Percentiles rank a stretch among this genome's conserved stretches.
Evolutionary conservation across 768 basidiomycete species (phyloP).

Genomic region (Lactarius sp.): DNA sequence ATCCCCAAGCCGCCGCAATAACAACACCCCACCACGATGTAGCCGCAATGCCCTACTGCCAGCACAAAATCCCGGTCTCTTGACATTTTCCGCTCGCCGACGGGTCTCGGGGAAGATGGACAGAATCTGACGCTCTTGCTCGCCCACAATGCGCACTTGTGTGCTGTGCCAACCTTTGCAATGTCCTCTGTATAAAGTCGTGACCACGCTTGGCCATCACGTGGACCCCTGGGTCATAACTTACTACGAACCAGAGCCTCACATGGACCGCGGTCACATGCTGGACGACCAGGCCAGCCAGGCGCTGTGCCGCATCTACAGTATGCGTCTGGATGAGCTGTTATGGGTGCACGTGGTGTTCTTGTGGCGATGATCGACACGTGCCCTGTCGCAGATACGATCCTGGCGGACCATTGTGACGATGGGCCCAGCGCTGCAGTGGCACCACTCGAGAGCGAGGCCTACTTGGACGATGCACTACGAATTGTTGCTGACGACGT

Average conservation of each 20-base stretch:
- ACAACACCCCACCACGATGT: no score
- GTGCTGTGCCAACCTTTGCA: constrained; percentile 48
- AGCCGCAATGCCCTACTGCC: no score
- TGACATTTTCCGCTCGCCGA: no score
- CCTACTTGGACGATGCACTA: constrained; percentile 11
- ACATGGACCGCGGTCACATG: constrained; percentile 42
- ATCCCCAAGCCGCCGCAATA: no score
- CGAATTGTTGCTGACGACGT: constrained; percentile 33
- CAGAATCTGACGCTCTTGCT: constrained; percentile 37
- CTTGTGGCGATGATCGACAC: constrained; percentile 91
- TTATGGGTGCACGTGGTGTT: constrained; percentile 86
- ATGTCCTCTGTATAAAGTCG: constrained; percentile 46
- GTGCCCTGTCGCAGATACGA: constrained; percentile 66
- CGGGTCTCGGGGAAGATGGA: no score
- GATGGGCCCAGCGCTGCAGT: constrained; percentile 6
- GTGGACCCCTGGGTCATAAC: constrained; percentile 53
- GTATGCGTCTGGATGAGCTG: constrained; percentile 93
- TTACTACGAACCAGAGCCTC: constrained; percentile 43
- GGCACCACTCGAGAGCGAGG: neutral
- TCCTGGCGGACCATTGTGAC: constrained; percentile 53
- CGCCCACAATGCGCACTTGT: constrained; percentile 49
- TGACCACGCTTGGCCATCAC: constrained; percentile 73
- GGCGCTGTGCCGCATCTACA: constrained; percentile 66
- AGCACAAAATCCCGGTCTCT: no score
- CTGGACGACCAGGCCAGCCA: constrained; percentile 34